A percentile compares a stretch with the other conserved stretches of the same genome.
These are phyloP conservation scores for Acacia confusa DNA, from an alignment of 306 rosid species.

Conservation along the genomic window DNA sequence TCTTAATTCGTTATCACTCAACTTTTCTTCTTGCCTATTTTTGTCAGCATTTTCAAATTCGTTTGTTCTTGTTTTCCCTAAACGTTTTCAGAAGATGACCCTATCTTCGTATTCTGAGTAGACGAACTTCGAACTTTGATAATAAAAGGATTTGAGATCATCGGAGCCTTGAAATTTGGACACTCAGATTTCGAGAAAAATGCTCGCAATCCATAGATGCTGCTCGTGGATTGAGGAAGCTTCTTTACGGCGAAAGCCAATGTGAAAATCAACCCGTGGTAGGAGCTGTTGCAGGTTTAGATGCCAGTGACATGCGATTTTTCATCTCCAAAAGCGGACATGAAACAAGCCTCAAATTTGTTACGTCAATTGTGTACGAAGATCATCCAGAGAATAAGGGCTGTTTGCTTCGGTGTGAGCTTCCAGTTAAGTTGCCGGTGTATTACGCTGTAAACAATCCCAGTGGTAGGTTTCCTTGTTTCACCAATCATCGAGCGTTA, in stretches of 20 bases:
- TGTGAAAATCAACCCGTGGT: constrained; percentile 38
- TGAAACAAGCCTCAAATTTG: constrained; percentile 34
- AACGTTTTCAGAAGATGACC: background rate
- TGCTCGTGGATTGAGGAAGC: constrained; percentile 46
- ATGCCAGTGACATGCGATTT: constrained; percentile 44
- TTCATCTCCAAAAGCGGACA: constrained; percentile 48
- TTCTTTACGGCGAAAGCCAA: constrained; percentile 39
- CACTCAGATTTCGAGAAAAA: constrained; percentile 30
- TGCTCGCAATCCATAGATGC: constrained; percentile 53
- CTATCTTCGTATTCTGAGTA: constrained; percentile 37
- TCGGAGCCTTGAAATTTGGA: constrained; percentile 64
- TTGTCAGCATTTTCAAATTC: too few relatives aligned
- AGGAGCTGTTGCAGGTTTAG: constrained; percentile 59
- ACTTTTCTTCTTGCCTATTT: background rate
- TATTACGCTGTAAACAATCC: constrained; percentile 55
- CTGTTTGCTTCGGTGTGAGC: constrained; percentile 74
- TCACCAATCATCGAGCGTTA: background rate
- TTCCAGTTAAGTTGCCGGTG: constrained; percentile 70
- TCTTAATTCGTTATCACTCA: background rate
- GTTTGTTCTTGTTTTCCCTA: background rate
- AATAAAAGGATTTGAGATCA: constrained; percentile 62
- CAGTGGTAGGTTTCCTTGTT: constrained; percentile 45
- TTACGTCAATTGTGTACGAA: constrained; percentile 46
- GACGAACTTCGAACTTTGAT: constrained; percentile 64
- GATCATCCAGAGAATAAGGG: constrained; percentile 62